phyloP scores from a whole-genome alignment of 2,329 filamentous ascomycete species.

The Podosphaera fusca region DNA sequence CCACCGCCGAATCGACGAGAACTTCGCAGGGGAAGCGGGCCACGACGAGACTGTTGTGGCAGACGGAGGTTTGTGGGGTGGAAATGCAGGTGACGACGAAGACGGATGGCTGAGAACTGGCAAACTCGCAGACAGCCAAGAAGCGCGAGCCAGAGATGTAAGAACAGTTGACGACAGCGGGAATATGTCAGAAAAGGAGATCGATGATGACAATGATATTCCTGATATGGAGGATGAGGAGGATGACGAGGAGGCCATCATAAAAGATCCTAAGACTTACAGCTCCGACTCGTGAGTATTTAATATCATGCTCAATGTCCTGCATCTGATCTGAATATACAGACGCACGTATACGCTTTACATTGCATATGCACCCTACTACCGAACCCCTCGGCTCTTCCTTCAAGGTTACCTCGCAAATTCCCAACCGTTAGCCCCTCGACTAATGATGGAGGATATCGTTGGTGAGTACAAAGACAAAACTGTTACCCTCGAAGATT shows the following conservation, averaged over 20 bases:
- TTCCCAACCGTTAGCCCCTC: slow-evolving; percentile 59
- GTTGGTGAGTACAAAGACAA: slow-evolving; percentile 96
- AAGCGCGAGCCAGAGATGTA: slow-evolving; percentile 57
- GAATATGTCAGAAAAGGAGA: slow-evolving; percentile 53
- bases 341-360: slow-evolving; percentile 92
- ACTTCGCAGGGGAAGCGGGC: slow-evolving; percentile 74
- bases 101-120: slow-evolving; percentile 87
- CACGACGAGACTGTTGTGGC: slow-evolving; percentile 70
- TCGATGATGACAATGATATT: slow-evolving; percentile 59
- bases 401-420: slow-evolving; percentile 69
- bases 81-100: slow-evolving; percentile 36
- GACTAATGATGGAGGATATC: slow-evolving; percentile 89
- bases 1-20: slow-evolving; percentile 71
- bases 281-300: slow-evolving; percentile 13
- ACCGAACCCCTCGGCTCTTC: slow-evolving; percentile 85
- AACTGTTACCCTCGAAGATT: slow-evolving; percentile 93
- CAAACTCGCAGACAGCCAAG: slow-evolving; percentile 50
- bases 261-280: slow-evolving; percentile 37
- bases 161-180: slow-evolving; percentile 67
- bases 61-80: slow-evolving; percentile 39
- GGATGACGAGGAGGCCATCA: slow-evolving; percentile 85
- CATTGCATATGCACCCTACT: slow-evolving; percentile 94
- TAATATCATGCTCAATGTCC: neutral
- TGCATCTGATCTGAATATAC: slow-evolving; percentile 27
- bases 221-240: slow-evolving; percentile 97